Evolutionary conservation across 129 eudicot species (phyloP).

Genomic region (Arctium lappa): DNA sequence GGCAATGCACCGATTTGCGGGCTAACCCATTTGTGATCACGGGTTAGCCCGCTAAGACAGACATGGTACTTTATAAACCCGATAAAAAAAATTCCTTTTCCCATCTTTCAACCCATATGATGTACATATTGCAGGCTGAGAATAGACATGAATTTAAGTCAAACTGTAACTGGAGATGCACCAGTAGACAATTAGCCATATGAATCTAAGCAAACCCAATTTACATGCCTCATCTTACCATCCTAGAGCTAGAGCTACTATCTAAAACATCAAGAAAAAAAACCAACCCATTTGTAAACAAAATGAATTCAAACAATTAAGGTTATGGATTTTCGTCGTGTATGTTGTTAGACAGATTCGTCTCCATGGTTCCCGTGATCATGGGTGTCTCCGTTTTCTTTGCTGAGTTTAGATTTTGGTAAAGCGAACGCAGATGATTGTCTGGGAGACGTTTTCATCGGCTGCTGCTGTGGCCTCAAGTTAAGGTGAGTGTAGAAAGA

Average conservation of each 20-base stretch:
- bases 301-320: slow-evolving; percentile 30
- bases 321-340: background rate
- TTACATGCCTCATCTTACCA: slow-evolving; percentile 19
- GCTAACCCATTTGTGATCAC: background rate
- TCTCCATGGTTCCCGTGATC: slow-evolving; percentile 44
- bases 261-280: slow-evolving; percentile 20
- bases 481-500: slow-evolving; percentile 86
- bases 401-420: slow-evolving; percentile 81
- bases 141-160: slow-evolving; percentile 6
- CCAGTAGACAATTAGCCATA: slow-evolving; percentile 7
- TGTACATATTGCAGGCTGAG: background rate
- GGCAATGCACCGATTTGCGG: background rate
- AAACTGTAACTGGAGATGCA: background rate
- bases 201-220: slow-evolving; percentile 19
- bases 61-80: background rate
- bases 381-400: slow-evolving; percentile 63
- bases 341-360: slow-evolving; percentile 47
- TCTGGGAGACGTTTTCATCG: slow-evolving; percentile 41
- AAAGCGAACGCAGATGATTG: slow-evolving; percentile 57
- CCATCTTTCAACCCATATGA: background rate
- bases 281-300: slow-evolving; percentile 2
- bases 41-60: background rate
- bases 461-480: slow-evolving; percentile 49
- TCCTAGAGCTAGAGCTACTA: slow-evolving; percentile 15
- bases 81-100: background rate